Conservation (phyloP, 768 basidiomycete species). For the Holtermanniella nyarrowii region DNA sequence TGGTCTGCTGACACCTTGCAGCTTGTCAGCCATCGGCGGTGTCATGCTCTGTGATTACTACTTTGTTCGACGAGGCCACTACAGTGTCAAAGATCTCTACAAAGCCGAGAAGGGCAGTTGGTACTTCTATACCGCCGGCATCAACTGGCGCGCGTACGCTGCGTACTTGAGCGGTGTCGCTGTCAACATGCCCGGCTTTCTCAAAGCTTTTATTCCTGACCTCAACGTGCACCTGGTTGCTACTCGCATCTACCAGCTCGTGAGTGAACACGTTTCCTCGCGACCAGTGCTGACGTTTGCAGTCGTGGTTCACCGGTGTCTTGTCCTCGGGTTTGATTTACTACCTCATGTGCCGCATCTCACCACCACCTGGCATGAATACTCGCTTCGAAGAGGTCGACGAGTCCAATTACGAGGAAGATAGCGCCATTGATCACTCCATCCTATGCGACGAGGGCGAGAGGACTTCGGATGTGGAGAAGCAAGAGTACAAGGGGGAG, state of each 20-base stretch:
- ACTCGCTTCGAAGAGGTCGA: conserved; percentile 52
- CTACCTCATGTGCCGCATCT: conserved; percentile 50
- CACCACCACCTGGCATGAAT: conserved; percentile 51
- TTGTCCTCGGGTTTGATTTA: conserved; percentile 59
- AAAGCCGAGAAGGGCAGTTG: conserved; percentile 50
- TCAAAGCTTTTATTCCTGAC: conserved; percentile 51
- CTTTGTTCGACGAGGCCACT: conserved; percentile 58
- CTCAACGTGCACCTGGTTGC: conserved; percentile 54
- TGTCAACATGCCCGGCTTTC: conserved; percentile 74
- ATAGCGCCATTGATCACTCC: no score
- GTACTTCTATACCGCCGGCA: conserved; percentile 65
- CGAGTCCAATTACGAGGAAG: conserved; percentile 34
- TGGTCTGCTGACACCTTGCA: conserved; percentile 4
- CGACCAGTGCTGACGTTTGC: conserved; percentile 42
- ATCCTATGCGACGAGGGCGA: no score
- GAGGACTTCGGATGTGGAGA: no score
- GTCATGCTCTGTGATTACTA: conserved; percentile 80
- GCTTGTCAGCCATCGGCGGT: conserved; percentile 55
- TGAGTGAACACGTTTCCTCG: conserved; percentile 37
- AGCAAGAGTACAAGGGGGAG: no score
- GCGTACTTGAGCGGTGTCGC: conserved; percentile 53
- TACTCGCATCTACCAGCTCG: conserved; percentile 45
- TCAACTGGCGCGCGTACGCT: conserved; percentile 56
- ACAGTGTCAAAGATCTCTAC: conserved; percentile 65
- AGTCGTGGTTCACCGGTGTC: conserved; percentile 80